Evolutionary conservation across 2,329 filamentous ascomycete genomes (phyloP).

Genomic region (Madurella fahalii): DNA sequence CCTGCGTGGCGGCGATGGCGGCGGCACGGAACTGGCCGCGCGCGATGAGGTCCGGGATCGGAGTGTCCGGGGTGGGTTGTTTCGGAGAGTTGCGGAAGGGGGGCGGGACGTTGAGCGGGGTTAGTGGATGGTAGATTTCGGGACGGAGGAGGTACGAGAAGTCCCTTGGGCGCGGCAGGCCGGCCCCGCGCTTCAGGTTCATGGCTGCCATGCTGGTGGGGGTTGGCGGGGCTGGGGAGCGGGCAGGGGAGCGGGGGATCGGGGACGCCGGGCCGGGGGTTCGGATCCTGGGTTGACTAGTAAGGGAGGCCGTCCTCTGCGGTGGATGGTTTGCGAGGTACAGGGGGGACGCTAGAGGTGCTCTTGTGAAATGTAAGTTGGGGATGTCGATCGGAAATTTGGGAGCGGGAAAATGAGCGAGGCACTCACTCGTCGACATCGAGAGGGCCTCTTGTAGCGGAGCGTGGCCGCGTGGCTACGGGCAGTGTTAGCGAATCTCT

Average conservation of each 20-base stretch:
- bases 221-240: conserved; percentile 17
- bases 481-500: not conserved
- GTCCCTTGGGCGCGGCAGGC: conserved; percentile 54
- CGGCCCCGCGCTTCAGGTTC: conserved; percentile 14
- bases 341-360: conserved; percentile 24
- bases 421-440: conserved; percentile 67
- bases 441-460: conserved; percentile 73
- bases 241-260: conserved; percentile 20
- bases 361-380: conserved; percentile 18
- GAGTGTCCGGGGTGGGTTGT: conserved; percentile 58
- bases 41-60: conserved; percentile 64
- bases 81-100: conserved; percentile 67
- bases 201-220: conserved; percentile 10
- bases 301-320: conserved; percentile 15
- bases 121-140: conserved; percentile 78
- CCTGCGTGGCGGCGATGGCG: conserved; percentile 62
- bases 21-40: conserved; percentile 76
- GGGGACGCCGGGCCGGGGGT: conserved; percentile 19
- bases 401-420: conserved; percentile 1
- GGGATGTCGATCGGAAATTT: not conserved
- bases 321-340: conserved; percentile 11
- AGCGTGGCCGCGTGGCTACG: conserved; percentile 56
- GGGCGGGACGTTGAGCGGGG: conserved; percentile 54
- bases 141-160: conserved; percentile 76
- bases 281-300: conserved; percentile 6